A percentile compares a stretch with the other conserved stretches of the same genome.
Conservation (phyloP, 352 stramenopile species). For the Globisporangium viniferum region DNA sequence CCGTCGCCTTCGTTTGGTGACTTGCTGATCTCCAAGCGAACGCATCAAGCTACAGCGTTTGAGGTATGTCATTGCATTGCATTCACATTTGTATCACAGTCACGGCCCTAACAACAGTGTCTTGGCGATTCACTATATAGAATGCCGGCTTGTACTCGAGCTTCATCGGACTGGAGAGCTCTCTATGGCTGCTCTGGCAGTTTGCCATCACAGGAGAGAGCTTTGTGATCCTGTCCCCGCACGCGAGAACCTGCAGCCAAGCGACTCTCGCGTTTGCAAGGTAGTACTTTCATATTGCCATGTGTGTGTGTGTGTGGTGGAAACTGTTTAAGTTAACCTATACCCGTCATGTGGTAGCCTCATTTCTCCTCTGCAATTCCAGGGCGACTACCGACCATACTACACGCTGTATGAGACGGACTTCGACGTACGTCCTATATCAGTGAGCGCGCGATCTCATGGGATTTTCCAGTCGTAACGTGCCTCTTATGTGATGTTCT, state of each 20-base stretch:
- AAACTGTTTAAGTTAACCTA: background rate
- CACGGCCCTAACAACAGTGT: background rate
- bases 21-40: constrained; percentile 57
- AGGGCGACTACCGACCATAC: constrained; percentile 83
- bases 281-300: constrained; percentile 20
- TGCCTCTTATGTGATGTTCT: background rate
- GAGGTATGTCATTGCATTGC: constrained; percentile 30
- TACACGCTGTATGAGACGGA: constrained; percentile 86
- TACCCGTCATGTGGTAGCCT: constrained; percentile 36
- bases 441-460: background rate
- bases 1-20: constrained; percentile 70
- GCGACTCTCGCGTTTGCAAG: constrained; percentile 77
- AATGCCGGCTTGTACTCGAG: constrained; percentile 83
- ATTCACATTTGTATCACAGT: background rate
- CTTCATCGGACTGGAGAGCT: constrained; percentile 71
- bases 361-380: constrained; percentile 75
- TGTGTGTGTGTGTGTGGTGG: no score
- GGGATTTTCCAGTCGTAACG: background rate
- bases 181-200: constrained; percentile 84
- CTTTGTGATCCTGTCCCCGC: constrained; percentile 72
- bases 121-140: constrained; percentile 20
- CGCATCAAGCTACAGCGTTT: constrained; percentile 47
- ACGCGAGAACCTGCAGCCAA: constrained; percentile 78
- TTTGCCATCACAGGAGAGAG: constrained; percentile 82
- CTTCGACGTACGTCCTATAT: constrained; percentile 52